A percentile compares a stretch with the other conserved stretches of the same genome.
Evolutionary conservation across 177 flowering plant species (phyloP).

Genomic region (Vitis hybrid): DNA sequence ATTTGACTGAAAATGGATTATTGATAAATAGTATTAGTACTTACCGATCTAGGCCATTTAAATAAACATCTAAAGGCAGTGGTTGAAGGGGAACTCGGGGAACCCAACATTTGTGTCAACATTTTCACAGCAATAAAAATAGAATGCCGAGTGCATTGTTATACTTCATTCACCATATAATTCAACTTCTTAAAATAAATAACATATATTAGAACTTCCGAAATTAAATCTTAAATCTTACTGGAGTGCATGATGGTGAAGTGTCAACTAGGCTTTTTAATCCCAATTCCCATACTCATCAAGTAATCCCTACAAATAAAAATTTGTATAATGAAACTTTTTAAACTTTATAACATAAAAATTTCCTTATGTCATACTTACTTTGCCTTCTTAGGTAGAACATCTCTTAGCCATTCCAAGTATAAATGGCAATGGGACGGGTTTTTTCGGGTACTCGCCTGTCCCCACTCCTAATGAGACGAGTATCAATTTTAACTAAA

Average conservation of each 20-base stretch:
- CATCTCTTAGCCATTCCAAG: constrained; percentile 52
- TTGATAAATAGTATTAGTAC: constrained; percentile 5
- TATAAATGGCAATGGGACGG: no score
- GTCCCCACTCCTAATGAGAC: no score
- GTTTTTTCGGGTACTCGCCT: no score
- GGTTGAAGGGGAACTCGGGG: constrained; percentile 88
- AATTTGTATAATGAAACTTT: neutral
- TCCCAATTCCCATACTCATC: constrained; percentile 66
- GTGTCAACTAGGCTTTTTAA: constrained; percentile 80
- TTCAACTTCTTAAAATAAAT: neutral
- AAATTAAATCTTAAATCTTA: no score
- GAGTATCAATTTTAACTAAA: no score
- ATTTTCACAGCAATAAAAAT: constrained; percentile 28
- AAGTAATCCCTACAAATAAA: constrained; percentile 56
- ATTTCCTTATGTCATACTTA: constrained; percentile 41
- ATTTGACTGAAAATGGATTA: neutral
- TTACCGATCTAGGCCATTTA: constrained; percentile 69
- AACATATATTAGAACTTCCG: neutral
- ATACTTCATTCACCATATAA: no score
- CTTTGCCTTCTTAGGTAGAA: constrained; percentile 46
- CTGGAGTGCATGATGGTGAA: constrained; percentile 82
- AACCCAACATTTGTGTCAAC: constrained; percentile 96
- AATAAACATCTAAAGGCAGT: constrained; percentile 58
- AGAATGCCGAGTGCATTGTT: neutral
- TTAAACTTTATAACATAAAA: neutral